A percentile compares a stretch with the other conserved stretches of the same genome.
phyloP scores from a whole-genome alignment of 192 early-diverging fungal genomes.

The Backusella psychrophila region DNA sequence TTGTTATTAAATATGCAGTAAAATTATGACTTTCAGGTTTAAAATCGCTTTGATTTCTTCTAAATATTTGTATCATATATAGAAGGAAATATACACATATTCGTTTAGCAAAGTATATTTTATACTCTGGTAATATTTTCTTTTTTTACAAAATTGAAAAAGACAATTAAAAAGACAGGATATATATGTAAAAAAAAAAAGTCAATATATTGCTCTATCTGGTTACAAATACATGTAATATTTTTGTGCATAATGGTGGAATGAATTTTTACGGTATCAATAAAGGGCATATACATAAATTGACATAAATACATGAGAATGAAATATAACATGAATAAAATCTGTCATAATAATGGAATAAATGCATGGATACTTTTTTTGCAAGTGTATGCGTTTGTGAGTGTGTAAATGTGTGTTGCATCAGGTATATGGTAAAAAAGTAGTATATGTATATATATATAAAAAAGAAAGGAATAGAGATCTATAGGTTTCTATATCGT shows the following conservation, averaged over 20 bases:
- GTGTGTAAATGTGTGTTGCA: not conserved
- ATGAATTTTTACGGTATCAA: not conserved
- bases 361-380: not conserved
- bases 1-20: not conserved
- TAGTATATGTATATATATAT: not conserved
- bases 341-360: not conserved
- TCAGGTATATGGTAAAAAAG: not conserved
- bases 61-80: not conserved
- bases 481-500: conserved; percentile 2
- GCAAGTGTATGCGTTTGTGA: too few relatives aligned
- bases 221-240: conserved; percentile 1
- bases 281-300: conserved; percentile 3
- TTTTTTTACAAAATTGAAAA: too few relatives aligned
- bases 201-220: conserved; percentile 1
- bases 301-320: not conserved
- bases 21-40: not conserved
- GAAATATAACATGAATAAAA: not conserved
- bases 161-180: not conserved
- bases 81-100: not conserved
- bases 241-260: not conserved
- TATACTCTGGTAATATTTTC: too few relatives aligned
- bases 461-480: not conserved
- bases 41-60: not conserved
- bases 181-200: not conserved
- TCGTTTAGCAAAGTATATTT: too few relatives aligned